Evolutionary conservation across 371 early-diverging fungal species (phyloP).

Genomic region (Dinochytrium kinnereticum): DNA sequence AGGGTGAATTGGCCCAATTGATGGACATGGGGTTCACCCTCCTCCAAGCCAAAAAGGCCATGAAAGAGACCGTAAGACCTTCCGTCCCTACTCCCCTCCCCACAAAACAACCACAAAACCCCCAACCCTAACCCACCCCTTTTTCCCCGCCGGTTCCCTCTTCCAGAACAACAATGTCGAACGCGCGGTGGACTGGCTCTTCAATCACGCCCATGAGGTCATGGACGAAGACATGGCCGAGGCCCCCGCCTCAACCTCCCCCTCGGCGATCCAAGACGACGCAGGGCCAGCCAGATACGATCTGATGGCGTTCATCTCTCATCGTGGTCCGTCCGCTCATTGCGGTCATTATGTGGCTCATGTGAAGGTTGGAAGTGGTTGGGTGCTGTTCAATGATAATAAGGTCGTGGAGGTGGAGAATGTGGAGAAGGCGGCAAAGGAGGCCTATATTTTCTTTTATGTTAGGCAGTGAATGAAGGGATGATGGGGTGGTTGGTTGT

Average conservation of each 20-base stretch:
- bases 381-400: constrained; percentile 95
- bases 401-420: constrained; percentile 76
- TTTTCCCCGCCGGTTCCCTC: too few relatives aligned
- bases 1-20: constrained; percentile 61
- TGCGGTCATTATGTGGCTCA: constrained; percentile 97
- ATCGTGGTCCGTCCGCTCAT: constrained; percentile 95
- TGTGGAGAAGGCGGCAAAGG: constrained; percentile 38
- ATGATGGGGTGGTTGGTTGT: too few relatives aligned
- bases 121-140: too few relatives aligned
- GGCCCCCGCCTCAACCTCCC: neutral
- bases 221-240: constrained; percentile 27
- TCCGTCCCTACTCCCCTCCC: constrained; percentile 3
- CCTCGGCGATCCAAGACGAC: constrained; percentile 23
- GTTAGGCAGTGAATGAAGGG: neutral
- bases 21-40: constrained; percentile 91
- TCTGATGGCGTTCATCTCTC: constrained; percentile 87
- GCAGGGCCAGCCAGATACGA: constrained; percentile 66
- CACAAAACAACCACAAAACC: neutral
- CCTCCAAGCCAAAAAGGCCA: constrained; percentile 80
- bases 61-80: constrained; percentile 75
- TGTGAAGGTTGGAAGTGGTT: constrained; percentile 68
- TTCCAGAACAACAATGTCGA: constrained; percentile 76
- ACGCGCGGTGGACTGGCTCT: constrained; percentile 95
- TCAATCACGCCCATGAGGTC: constrained; percentile 80
- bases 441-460: constrained; percentile 52